Evolutionary conservation across 768 basidiomycete genomes (phyloP).

Genomic region (Pisolithus orientalis): DNA sequence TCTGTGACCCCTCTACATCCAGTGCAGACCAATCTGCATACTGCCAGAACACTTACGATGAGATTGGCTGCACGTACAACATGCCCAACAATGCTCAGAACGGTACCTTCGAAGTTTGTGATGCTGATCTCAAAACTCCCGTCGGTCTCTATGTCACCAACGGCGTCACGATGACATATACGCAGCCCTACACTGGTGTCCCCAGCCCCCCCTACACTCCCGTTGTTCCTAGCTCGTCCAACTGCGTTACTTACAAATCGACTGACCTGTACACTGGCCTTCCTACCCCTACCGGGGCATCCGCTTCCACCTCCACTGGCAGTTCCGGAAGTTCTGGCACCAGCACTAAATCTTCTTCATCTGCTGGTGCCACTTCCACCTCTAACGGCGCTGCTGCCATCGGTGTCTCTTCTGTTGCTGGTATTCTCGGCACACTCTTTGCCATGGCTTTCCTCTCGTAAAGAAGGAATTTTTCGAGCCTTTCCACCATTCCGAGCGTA

Average conservation of each 20-base stretch:
- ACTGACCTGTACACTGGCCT: slow-evolving; percentile 29
- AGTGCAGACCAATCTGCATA: slow-evolving; percentile 34
- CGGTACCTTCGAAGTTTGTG: slow-evolving; percentile 59
- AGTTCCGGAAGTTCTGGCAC: neutral
- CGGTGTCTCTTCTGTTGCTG: slow-evolving; percentile 27
- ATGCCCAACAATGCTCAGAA: slow-evolving; percentile 57
- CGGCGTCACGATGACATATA: slow-evolving; percentile 38
- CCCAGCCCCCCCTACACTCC: slow-evolving; percentile 36
- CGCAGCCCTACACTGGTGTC: slow-evolving; percentile 34
- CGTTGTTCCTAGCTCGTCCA: slow-evolving; percentile 35
- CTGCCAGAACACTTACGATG: slow-evolving; percentile 72
- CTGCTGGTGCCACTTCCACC: slow-evolving; percentile 11
- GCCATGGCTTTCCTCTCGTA: slow-evolving; percentile 35
- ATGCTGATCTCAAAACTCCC: slow-evolving; percentile 55
- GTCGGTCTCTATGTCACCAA: slow-evolving; percentile 45
- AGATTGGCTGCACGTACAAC: slow-evolving; percentile 69
- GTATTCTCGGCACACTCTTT: slow-evolving; percentile 29
- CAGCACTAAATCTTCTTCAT: neutral
- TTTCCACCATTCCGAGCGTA: neutral
- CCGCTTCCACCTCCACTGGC: neutral
- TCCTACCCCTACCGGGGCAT: slow-evolving; percentile 5
- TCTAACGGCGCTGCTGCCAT: slow-evolving; percentile 19
- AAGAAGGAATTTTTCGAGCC: slow-evolving; percentile 1
- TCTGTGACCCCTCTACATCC: slow-evolving; percentile 51
- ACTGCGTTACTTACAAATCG: slow-evolving; percentile 35